phyloP scores from a whole-genome alignment of 805 yeast species.

The Saccharomycopsis sp. region DNA sequence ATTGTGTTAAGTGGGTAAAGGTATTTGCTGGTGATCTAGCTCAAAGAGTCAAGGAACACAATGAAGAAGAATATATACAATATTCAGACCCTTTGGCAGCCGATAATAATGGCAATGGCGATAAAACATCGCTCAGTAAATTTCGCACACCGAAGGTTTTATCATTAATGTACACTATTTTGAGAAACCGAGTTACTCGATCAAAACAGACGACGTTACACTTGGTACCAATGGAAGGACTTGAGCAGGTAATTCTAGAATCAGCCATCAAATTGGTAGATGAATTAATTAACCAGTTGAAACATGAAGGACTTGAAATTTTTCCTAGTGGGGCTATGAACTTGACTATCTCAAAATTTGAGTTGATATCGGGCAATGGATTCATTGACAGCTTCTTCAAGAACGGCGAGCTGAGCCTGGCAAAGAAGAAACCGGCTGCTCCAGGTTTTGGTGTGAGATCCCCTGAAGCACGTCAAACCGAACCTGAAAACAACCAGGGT shows the following conservation, averaged over 20 bases:
- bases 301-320: slow-evolving; percentile 23
- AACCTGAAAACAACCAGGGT: neutral
- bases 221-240: slow-evolving; percentile 11
- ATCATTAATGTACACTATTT: slow-evolving; percentile 9
- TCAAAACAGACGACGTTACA: slow-evolving; percentile 18
- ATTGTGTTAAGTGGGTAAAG: slow-evolving; percentile 69
- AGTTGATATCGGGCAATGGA: slow-evolving; percentile 31
- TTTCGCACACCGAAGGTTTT: slow-evolving; percentile 13
- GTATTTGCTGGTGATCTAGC: slow-evolving; percentile 78
- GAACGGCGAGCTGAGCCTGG: neutral
- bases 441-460: neutral
- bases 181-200: slow-evolving; percentile 1
- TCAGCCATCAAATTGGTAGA: slow-evolving; percentile 35
- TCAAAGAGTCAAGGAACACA: slow-evolving; percentile 64
- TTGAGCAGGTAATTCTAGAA: slow-evolving; percentile 26
- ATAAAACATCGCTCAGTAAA: neutral
- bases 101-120: neutral
- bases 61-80: slow-evolving; percentile 46
- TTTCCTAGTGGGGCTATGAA: slow-evolving; percentile 48
- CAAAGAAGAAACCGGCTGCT: neutral
- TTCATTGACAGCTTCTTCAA: slow-evolving; percentile 18
- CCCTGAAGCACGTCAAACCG: neutral
- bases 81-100: neutral
- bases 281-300: slow-evolving; percentile 30
- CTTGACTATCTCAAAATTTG: slow-evolving; percentile 49